phyloP scores from a whole-genome alignment of 805 yeast species.

The Zygosaccharomyces rouxii region DNA sequence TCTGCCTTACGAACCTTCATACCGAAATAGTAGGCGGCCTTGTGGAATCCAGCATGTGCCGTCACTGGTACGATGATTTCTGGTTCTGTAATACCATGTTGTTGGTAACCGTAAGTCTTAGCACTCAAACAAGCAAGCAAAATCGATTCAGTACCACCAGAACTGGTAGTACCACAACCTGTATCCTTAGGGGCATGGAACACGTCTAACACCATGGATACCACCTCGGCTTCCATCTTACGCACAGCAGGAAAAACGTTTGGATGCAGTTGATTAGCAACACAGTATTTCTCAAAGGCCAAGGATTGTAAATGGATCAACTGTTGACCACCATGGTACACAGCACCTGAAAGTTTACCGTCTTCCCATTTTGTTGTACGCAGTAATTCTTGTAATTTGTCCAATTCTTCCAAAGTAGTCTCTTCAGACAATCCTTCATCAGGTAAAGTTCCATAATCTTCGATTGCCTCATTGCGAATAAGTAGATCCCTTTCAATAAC shows the following conservation, averaged over 20 bases:
- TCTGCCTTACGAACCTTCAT: conserved; percentile 81
- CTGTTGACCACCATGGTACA: conserved; percentile 90
- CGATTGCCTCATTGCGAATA: conserved; percentile 44
- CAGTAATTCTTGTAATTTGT: conserved; percentile 41
- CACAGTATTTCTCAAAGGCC: conserved; percentile 72
- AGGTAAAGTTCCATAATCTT: conserved; percentile 53
- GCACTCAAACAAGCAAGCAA: conserved; percentile 85
- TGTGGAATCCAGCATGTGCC: conserved; percentile 92
- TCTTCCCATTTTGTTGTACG: conserved; percentile 75
- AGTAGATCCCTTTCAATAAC: conserved; percentile 57
- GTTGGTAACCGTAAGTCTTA: conserved; percentile 60
- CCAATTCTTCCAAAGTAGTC: conserved; percentile 48
- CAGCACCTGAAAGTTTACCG: conserved; percentile 92
- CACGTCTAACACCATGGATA: conserved; percentile 76
- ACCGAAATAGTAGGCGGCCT: conserved; percentile 86
- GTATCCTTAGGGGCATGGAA: conserved; percentile 69
- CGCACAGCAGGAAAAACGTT: conserved; percentile 96
- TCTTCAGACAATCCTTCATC: conserved; percentile 48
- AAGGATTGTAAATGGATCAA: conserved; percentile 66
- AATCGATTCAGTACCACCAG: conserved; percentile 95
- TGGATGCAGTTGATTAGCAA: conserved; percentile 93
- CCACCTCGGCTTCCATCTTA: conserved; percentile 94
- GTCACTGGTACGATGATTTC: conserved; percentile 88
- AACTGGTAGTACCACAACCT: conserved; percentile 74
- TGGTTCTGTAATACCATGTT: conserved; percentile 60